phyloP scores from a whole-genome alignment of 1,139 yeast species.

The Cylindricascospora bacillispora region DNA sequence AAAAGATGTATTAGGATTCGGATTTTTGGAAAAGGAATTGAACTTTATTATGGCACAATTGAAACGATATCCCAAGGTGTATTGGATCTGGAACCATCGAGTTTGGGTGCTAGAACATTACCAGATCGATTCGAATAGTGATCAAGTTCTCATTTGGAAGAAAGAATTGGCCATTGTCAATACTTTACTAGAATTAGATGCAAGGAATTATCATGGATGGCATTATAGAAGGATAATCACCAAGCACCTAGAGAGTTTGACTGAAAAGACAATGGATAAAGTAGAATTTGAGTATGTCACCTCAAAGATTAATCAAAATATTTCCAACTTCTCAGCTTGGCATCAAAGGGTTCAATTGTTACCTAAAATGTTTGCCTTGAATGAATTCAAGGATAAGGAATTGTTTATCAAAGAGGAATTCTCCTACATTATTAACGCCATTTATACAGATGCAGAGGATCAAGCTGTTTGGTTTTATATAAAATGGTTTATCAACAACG shows the following conservation, averaged over 20 bases:
- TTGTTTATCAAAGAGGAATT: conserved; percentile 46
- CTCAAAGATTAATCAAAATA: conserved; percentile 61
- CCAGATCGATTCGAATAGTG: conserved; percentile 20
- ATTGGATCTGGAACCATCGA: conserved; percentile 96
- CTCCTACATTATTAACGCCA: conserved; percentile 63
- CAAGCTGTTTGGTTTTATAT: conserved; percentile 87
- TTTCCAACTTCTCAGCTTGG: conserved; percentile 94
- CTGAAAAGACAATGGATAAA: conserved; percentile 22
- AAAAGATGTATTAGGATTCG: conserved; percentile 8
- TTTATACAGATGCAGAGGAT: conserved; percentile 88
- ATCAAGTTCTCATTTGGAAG: conserved; percentile 37
- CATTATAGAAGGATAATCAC: conserved; percentile 74
- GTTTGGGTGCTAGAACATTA: conserved; percentile 61
- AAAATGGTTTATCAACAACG: conserved; percentile 62
- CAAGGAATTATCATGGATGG: conserved; percentile 94
- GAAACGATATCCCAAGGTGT: conserved; percentile 68
- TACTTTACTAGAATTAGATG: conserved; percentile 55
- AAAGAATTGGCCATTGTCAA: conserved; percentile 57
- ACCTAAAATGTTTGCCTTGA: conserved; percentile 34
- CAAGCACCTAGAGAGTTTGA: conserved; percentile 32
- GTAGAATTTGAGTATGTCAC: conserved; percentile 72
- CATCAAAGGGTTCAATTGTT: conserved; percentile 73
- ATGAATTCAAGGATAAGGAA: conserved; percentile 18
- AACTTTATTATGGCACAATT: conserved; percentile 46
- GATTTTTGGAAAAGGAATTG: conserved; percentile 46